Evolutionary conservation across 2,329 filamentous ascomycete genomes (phyloP), one percentile per base, ranked within the genome.

Genomic region (Phaeoacremonium minimum): DNA sequence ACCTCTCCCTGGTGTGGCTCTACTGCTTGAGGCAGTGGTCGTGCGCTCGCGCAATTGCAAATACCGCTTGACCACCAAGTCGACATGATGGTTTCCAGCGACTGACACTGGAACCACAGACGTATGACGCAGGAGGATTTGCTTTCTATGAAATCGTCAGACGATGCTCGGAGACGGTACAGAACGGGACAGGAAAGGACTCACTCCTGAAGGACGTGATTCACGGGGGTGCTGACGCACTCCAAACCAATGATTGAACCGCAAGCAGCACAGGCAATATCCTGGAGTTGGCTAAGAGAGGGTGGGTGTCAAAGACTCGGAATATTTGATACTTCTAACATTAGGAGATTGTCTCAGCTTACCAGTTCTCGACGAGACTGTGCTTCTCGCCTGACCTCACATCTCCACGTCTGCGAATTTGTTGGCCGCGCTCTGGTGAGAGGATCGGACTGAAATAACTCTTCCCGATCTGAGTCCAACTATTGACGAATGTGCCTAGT

Each of bases 381-480:
- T 51, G 46, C 22, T 42, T 45, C 28, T 61, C 55, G 19, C 61
- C 64, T 0, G 46, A 15, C 6, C 57, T 42, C 6, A 53, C 20
- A 5, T 42, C 28, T 12, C 59, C 60, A 2, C 50, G 44, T 18
- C 41, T 36, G 14, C 36, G 22, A 13, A 60, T 36, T 4, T 48
- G 41, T 4, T 55, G 42, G 9, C 42, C 40, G 28, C 47, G 37
- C 4, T 47, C 45, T 4, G 50, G 28, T 15, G 51, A 41, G 5
- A 59, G 39, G 9, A 58, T 46, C 5, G 63, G 63, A n/a, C 57
- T 62, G 35, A 63, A 55, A 39, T 65, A 64, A 15, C 52, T 56
- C 32, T 61, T 63, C 29, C 60, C 62, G 19, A 69, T 55, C 41
- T 64, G 55, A 3, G 46, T 58, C 64, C 64, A 69, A 6, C 58